phyloP scores from a whole-genome alignment of 1,139 yeast species.

The Taphrina populina region DNA sequence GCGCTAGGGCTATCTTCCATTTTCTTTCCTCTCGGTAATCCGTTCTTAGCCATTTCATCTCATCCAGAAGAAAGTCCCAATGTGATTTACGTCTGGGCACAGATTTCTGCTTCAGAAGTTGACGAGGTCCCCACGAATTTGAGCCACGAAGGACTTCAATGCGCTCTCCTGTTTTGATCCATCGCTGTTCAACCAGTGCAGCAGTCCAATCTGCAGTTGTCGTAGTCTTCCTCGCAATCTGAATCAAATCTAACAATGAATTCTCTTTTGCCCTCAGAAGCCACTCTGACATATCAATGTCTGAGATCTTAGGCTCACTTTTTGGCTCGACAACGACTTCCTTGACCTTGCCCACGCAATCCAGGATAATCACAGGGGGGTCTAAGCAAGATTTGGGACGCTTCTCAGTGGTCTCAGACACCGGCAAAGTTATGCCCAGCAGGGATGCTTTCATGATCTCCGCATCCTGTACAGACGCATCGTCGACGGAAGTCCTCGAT shows the following conservation, averaged over 20 bases:
- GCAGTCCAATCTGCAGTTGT: slow-evolving; percentile 82
- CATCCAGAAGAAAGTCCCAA: slow-evolving; percentile 74
- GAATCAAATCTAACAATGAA: slow-evolving; percentile 75
- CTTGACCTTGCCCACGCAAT: no score
- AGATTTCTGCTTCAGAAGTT: slow-evolving; percentile 68
- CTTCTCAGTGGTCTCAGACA: not conserved
- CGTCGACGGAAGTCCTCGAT: not conserved
- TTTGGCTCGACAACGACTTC: slow-evolving; percentile 16
- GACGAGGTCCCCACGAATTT: slow-evolving; percentile 88
- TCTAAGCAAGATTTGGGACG: not conserved
- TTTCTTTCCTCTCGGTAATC: slow-evolving; percentile 68
- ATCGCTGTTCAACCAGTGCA: slow-evolving; percentile 86
- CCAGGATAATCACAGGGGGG: not conserved
- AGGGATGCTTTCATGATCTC: slow-evolving; percentile 16
- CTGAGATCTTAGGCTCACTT: not conserved
- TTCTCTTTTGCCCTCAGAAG: slow-evolving; percentile 80
- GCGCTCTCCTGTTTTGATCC: slow-evolving; percentile 86
- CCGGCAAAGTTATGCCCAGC: slow-evolving; percentile 9
- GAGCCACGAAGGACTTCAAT: slow-evolving; percentile 87
- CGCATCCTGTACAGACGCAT: slow-evolving; percentile 9
- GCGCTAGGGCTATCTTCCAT: slow-evolving; percentile 36
- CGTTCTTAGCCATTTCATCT: slow-evolving; percentile 79
- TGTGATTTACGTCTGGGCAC: slow-evolving; percentile 63
- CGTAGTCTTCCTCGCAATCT: slow-evolving; percentile 80
- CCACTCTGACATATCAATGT: slow-evolving; percentile 73